Percentiles rank a stretch among this genome's conserved stretches.
Conservation (phyloP, 768 basidiomycete species). For the Tylopilus cervinicoccineus region DNA sequence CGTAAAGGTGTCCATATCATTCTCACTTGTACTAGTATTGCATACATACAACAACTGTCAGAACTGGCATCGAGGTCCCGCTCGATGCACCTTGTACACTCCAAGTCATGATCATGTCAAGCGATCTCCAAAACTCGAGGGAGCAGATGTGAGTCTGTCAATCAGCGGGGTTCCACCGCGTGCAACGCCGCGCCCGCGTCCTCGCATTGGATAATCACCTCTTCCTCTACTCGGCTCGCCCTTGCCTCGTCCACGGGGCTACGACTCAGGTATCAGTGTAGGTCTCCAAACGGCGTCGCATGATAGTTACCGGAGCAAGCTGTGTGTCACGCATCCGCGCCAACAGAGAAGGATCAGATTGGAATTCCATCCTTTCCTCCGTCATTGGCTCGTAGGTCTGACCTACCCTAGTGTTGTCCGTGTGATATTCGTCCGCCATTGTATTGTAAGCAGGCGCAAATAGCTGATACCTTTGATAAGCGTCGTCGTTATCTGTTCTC, state of each 20-base stretch:
- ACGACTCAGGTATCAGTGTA: not conserved
- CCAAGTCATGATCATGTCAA: slow-evolving; percentile 18
- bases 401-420: slow-evolving; percentile 5
- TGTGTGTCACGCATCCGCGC: slow-evolving; percentile 24
- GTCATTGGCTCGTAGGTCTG: slow-evolving; percentile 9
- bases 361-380: slow-evolving; percentile 12
- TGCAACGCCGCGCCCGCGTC: slow-evolving; percentile 18
- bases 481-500: slow-evolving; percentile 14
- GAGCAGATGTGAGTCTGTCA: slow-evolving; percentile 12
- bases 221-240: slow-evolving; percentile 16
- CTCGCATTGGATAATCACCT: slow-evolving; percentile 13
- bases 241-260: slow-evolving; percentile 25
- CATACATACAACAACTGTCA: not conserved
- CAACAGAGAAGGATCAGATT: slow-evolving; percentile 19
- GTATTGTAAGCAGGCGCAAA: not conserved
- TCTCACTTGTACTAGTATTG: too few relatives aligned
- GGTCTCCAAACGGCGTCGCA: not conserved
- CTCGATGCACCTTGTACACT: not conserved
- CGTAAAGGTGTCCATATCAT: too few relatives aligned
- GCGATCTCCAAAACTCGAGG: slow-evolving; percentile 18
- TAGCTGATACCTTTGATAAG: slow-evolving; percentile 10
- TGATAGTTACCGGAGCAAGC: slow-evolving; percentile 18
- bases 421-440: slow-evolving; percentile 4
- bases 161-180: slow-evolving; percentile 18
- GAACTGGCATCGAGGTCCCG: not conserved